Conservation (phyloP, 2,329 filamentous ascomycete genomes). For the Cryphonectria radicalis region DNA sequence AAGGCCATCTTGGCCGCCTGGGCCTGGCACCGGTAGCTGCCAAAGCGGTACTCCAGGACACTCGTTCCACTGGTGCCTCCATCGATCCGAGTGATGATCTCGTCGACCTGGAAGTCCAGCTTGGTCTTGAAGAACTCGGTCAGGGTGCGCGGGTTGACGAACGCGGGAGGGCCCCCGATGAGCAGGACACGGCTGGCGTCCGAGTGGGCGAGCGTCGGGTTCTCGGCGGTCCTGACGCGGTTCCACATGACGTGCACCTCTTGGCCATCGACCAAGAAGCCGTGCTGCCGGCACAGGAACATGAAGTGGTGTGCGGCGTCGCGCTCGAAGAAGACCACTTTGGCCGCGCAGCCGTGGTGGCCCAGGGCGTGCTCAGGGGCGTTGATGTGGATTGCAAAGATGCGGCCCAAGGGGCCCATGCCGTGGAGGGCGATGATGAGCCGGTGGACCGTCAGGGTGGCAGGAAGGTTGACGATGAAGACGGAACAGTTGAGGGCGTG, state of each 20-base stretch:
- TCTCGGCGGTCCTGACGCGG: conserved; percentile 49
- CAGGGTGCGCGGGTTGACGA: conserved; percentile 50
- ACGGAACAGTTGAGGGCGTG: conserved; percentile 53
- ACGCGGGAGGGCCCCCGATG: conserved; percentile 48
- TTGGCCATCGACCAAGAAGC: conserved; percentile 44
- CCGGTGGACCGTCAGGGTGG: conserved; percentile 45
- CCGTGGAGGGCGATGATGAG: conserved; percentile 50
- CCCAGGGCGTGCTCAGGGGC: conserved; percentile 44
- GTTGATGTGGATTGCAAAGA: conserved; percentile 59
- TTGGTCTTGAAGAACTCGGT: conserved; percentile 45
- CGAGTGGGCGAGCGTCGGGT: conserved; percentile 34
- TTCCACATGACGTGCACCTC: conserved; percentile 50
- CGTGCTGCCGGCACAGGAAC: conserved; percentile 31
- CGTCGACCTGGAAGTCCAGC: conserved; percentile 54
- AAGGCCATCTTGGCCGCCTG: conserved; percentile 48
- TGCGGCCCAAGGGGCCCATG: conserved; percentile 53
- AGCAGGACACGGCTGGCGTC: conserved; percentile 51
- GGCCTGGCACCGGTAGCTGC: conserved; percentile 59
- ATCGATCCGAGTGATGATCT: conserved; percentile 38
- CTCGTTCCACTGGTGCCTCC: conserved; percentile 29
- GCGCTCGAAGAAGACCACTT: conserved; percentile 54
- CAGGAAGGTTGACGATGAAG: conserved; percentile 57
- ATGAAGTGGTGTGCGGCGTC: conserved; percentile 43
- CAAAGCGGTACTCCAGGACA: conserved; percentile 57
- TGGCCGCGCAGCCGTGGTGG: conserved; percentile 47